Percentiles rank a stretch among this genome's conserved stretches.
Conservation (phyloP, 306 rosid genomes). For the Pyrus pyrifolia region DNA sequence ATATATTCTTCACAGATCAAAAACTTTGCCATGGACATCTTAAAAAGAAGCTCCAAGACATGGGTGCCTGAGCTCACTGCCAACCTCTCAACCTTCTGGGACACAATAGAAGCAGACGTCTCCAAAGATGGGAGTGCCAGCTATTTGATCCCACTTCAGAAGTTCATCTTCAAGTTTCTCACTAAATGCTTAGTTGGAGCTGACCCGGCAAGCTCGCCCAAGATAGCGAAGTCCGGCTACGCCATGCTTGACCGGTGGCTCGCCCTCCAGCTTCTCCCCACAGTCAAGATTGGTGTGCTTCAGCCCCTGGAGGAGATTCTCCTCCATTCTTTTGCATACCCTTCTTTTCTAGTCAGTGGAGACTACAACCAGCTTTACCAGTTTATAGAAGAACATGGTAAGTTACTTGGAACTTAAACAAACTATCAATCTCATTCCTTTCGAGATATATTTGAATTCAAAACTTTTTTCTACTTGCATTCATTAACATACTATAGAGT, state of each 20-base stretch:
- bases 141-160: constrained; percentile 43
- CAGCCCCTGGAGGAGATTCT: constrained; percentile 88
- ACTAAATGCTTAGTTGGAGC: constrained; percentile 52
- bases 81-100: constrained; percentile 45
- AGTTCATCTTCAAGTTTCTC: constrained; percentile 52
- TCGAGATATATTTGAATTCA: background rate
- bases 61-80: constrained; percentile 56
- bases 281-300: constrained; percentile 40
- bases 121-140: constrained; percentile 24
- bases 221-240: constrained; percentile 50
- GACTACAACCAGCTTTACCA: constrained; percentile 51
- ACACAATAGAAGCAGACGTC: constrained; percentile 46
- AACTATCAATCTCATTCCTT: background rate
- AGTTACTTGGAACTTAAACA: background rate
- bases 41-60: constrained; percentile 59
- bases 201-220: constrained; percentile 50
- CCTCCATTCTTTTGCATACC: constrained; percentile 76
- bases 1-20: constrained; percentile 39
- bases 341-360: constrained; percentile 58
- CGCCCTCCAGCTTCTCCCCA: constrained; percentile 77
- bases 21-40: constrained; percentile 37
- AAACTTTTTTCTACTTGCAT: background rate
- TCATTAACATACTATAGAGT: background rate
- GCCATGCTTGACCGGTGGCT: constrained; percentile 65
- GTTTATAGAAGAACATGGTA: constrained; percentile 57